These are phyloP conservation scores for Phialemoniopsis sp. DNA, from an alignment of 2,329 filamentous ascomycete genomes.

Conservation along the genomic window DNA sequence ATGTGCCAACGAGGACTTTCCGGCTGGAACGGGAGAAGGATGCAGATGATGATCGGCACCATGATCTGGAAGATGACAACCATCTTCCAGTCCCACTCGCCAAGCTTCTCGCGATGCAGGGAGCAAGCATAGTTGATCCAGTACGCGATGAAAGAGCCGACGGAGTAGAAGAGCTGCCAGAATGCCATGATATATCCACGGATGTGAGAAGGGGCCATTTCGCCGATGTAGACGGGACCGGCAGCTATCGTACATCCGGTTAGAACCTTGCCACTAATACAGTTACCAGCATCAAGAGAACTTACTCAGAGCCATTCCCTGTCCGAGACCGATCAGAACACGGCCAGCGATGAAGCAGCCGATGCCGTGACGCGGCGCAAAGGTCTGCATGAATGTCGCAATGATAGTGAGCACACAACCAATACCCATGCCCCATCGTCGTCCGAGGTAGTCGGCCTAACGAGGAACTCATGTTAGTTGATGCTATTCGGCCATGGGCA, in stretches of 20 bases:
- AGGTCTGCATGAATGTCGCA: slow-evolving; percentile 66
- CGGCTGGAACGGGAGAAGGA: slow-evolving; percentile 60
- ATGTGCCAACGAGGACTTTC: slow-evolving; percentile 68
- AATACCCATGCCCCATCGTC: slow-evolving; percentile 60
- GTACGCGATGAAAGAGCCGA: slow-evolving; percentile 62
- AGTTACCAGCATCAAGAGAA: slow-evolving; percentile 20
- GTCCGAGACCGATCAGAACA: slow-evolving; percentile 65
- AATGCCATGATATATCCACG: slow-evolving; percentile 66
- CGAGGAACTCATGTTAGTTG: background rate
- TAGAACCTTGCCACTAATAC: slow-evolving; percentile 4
- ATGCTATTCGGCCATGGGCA: too few species aligned
- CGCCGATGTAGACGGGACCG: slow-evolving; percentile 68
- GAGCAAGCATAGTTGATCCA: slow-evolving; percentile 62
- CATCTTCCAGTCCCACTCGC: slow-evolving; percentile 71
- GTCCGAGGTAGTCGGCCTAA: slow-evolving; percentile 53
- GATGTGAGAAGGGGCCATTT: slow-evolving; percentile 60
- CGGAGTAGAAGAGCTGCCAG: slow-evolving; percentile 65
- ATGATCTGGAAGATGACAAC: slow-evolving; percentile 70
- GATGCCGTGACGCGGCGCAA: slow-evolving; percentile 55
- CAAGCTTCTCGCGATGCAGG: slow-evolving; percentile 48
- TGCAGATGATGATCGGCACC: slow-evolving; percentile 59
- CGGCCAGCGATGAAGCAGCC: slow-evolving; percentile 66
- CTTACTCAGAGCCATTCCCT: slow-evolving; percentile 58
- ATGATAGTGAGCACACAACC: slow-evolving; percentile 63
- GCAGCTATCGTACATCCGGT: slow-evolving; percentile 38